These are phyloP conservation scores for Pseudonitzschia pungens DNA, from an alignment of 108 stramenopile genomes.

Conservation along the genomic window DNA sequence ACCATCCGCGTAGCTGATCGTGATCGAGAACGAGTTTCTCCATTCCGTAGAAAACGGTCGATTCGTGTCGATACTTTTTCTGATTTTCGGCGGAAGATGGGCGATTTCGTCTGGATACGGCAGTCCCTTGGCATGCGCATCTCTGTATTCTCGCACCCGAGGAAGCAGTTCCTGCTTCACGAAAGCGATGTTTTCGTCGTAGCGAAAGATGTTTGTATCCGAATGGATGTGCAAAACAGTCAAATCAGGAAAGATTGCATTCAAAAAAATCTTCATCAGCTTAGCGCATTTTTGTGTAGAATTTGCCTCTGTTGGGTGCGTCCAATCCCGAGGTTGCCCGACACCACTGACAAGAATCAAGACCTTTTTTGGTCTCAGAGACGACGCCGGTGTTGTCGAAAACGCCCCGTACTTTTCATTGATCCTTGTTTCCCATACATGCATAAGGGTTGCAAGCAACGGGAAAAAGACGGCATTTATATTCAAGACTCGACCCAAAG, in stretches of 20 bases:
- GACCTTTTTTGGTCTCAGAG: conserved; percentile 51
- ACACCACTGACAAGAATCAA: conserved; percentile 88
- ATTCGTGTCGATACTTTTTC: background rate
- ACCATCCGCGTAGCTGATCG: conserved; percentile 94
- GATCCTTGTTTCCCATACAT: conserved; percentile 72
- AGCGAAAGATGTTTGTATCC: conserved; percentile 90
- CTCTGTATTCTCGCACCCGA: conserved; percentile 79
- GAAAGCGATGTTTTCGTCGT: conserved; percentile 95
- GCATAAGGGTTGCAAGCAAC: conserved; percentile 79
- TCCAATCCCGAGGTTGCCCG: conserved; percentile 89
- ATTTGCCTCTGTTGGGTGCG: conserved; percentile 77
- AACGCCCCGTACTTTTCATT: conserved; percentile 50
- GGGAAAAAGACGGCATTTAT: conserved; percentile 88
- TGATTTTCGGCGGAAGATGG: background rate
- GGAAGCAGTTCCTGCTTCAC: conserved; percentile 90
- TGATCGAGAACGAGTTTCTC: conserved; percentile 77
- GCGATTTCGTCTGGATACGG: conserved; percentile 34
- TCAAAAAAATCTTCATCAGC: conserved; percentile 81
- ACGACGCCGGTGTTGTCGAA: conserved; percentile 27
- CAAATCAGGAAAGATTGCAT: conserved; percentile 65
- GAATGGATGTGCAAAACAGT: conserved; percentile 84
- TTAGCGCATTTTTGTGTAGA: conserved; percentile 82
- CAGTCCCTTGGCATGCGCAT: conserved; percentile 67
- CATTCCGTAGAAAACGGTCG: conserved; percentile 68
- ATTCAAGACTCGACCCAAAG: conserved; percentile 25